A percentile compares a stretch with the other conserved stretches of the same genome.
Conservation (phyloP, 805 yeast species). For the Wickerhamiella lipophila region DNA sequence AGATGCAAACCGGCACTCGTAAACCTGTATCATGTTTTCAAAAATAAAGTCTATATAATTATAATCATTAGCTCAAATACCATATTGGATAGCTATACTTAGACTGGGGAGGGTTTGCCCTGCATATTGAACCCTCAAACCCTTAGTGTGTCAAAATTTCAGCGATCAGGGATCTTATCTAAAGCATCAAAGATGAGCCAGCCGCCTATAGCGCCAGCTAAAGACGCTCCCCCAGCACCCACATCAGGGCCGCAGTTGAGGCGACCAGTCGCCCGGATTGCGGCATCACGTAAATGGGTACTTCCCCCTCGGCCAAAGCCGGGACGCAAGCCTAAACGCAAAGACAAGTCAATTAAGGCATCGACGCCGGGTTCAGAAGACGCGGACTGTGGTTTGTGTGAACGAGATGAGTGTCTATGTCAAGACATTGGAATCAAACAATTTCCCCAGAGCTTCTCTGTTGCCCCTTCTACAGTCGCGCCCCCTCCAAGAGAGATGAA, state of each 20-base stretch:
- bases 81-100: no score
- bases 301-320: slow-evolving; percentile 76
- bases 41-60: no score
- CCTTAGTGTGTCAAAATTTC: not conserved
- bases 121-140: not conserved
- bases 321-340: slow-evolving; percentile 72
- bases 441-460: not conserved
- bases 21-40: no score
- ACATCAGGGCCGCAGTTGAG: not conserved
- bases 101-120: no score
- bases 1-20: no score
- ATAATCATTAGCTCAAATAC: no score
- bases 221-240: not conserved
- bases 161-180: slow-evolving; percentile 1
- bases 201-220: slow-evolving; percentile 15
- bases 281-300: slow-evolving; percentile 69
- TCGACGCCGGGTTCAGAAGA: slow-evolving; percentile 12
- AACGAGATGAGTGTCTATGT: slow-evolving; percentile 27
- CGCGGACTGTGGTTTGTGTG: slow-evolving; percentile 27
- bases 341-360: slow-evolving; percentile 71
- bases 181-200: slow-evolving; percentile 7
- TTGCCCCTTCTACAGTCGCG: not conserved
- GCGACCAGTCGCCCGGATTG: slow-evolving; percentile 17
- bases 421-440: slow-evolving; percentile 25
- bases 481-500: not conserved